Evolutionary conservation across 1,284 basidiomycete species (phyloP).

Genomic region (Sanghuangporus sanghuang): DNA sequence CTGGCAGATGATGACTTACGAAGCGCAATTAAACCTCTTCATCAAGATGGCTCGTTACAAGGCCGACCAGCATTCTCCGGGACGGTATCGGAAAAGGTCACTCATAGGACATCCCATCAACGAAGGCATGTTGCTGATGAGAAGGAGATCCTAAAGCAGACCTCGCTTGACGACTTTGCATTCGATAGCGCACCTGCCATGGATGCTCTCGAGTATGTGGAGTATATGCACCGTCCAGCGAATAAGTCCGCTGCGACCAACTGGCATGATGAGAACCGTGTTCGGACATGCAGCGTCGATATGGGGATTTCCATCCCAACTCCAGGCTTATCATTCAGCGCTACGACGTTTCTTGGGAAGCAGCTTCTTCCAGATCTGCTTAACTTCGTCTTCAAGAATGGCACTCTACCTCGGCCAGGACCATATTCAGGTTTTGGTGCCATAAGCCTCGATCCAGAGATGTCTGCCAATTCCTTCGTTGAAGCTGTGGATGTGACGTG

Average conservation of each 20-base stretch:
- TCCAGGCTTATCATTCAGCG: constrained; percentile 44
- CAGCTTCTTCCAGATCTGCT: constrained; percentile 55
- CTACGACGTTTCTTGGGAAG: constrained; percentile 46
- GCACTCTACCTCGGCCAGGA: constrained; percentile 24
- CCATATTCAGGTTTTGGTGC: constrained; percentile 32
- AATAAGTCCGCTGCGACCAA: background rate
- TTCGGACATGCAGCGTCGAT: constrained; percentile 36
- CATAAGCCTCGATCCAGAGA: constrained; percentile 34
- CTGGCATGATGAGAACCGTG: background rate
- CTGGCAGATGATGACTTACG: constrained; percentile 40
- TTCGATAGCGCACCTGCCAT: background rate
- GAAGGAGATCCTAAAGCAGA: background rate
- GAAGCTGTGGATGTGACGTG: constrained; percentile 37
- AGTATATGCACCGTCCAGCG: too few relatives aligned
- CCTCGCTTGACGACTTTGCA: constrained; percentile 7
- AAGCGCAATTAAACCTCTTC: constrained; percentile 36
- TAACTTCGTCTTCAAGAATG: constrained; percentile 28
- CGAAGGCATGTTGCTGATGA: background rate
- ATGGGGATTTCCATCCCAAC: constrained; percentile 44
- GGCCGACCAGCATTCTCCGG: constrained; percentile 13
- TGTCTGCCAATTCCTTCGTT: constrained; percentile 34
- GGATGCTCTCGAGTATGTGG: background rate
- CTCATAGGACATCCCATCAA: background rate
- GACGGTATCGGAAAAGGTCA: constrained; percentile 4
- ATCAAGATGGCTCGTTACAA: constrained; percentile 11